Percentiles rank a stretch among this genome's conserved stretches.
Evolutionary conservation across 2,329 filamentous ascomycete genomes (phyloP).

Genomic region (Penicillium sp.): DNA sequence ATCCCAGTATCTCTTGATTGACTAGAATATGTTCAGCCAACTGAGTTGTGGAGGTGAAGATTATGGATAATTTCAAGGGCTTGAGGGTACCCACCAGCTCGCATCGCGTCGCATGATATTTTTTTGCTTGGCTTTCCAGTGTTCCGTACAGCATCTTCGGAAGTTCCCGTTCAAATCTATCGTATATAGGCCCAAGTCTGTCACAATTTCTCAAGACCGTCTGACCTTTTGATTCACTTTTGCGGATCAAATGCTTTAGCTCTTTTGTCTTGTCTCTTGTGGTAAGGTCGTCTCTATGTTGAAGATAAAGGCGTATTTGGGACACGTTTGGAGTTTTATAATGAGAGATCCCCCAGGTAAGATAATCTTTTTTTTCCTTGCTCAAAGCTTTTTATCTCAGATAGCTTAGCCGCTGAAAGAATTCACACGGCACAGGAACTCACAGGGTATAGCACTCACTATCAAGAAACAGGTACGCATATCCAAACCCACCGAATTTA

Average conservation of each 20-base stretch:
- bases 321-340: no score
- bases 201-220: neutral
- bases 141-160: neutral
- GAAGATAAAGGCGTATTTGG: no score
- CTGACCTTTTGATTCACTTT: no score
- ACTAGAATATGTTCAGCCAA: neutral
- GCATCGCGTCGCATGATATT: slow-evolving; percentile 1
- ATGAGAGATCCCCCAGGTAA: no score
- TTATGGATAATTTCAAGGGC: neutral
- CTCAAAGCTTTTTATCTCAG: neutral
- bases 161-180: neutral
- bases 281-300: no score
- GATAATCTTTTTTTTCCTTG: neutral
- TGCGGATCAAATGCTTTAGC: no score
- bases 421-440: neutral
- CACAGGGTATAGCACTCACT: neutral
- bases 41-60: no score
- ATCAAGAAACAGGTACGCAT: neutral
- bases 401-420: neutral
- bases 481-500: neutral
- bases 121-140: neutral
- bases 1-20: neutral
- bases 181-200: neutral
- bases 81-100: neutral
- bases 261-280: no score